Evolutionary conservation across 106 monocot genomes (phyloP), one percentile per base, ranked within the genome.

Genomic region (Alisma plantagoaquatica): DNA sequence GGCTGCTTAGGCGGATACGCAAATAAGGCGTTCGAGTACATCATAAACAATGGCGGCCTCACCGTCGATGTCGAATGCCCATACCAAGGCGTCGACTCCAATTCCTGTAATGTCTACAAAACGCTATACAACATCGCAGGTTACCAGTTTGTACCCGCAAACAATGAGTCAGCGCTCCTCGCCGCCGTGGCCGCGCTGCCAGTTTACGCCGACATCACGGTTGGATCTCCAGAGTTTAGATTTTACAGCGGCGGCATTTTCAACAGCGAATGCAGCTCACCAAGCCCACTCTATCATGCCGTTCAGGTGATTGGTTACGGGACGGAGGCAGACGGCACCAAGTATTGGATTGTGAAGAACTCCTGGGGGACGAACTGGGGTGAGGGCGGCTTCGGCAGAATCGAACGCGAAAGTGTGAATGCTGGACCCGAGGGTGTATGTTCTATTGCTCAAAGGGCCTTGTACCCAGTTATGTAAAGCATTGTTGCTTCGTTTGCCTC

Each of bases 11-110:
- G 78, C 0, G 83, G 83, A 3, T 33, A 63, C 1, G 62, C 60
- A 69, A 63, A 66, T 20, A 33, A 70, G 25, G 84, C 84, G 6
- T 79, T 74, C 21, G 67, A 84, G 1, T 79, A 54, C 67, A 65
- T 84, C 23, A 38, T 62, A 25, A 33, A 51, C 6, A 72, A 53
- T 10, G 74, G 77, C 0, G 75, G 79, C 7, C 41, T 79, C 1
- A 57, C 75, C 3, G 31, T 57, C 0, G 78, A 79, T 15, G 31
- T 3, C 1, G 16, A 60, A 3, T 84, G 79, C 27, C 69, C 78
- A 0, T 79, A 75, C 21, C n/a, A 3, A 3, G 78, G 46, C 7
- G 31, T 54, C 23, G 28, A 73, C 3, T 57, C 72, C 56, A 30
- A 24, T 28, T 38, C 9, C 9, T 38, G 35, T 14, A 38, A 38